Evolutionary conservation across 148 eudicot genomes (phyloP).

Genomic region (Camellia japonica): DNA sequence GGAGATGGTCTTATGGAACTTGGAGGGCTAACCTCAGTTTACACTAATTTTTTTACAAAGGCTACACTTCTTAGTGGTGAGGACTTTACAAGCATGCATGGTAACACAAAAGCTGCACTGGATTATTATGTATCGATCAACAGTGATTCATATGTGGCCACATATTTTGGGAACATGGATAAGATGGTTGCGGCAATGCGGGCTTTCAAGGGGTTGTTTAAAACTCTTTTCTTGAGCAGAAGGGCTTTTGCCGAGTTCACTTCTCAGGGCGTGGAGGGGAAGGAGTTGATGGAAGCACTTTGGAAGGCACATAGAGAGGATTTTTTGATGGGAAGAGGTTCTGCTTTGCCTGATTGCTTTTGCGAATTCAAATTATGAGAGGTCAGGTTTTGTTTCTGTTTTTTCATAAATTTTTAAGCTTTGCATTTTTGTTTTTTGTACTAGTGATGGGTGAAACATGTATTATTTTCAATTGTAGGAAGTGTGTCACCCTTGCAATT

Average conservation of each 20-base stretch:
- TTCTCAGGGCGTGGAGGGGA: conserved; percentile 52
- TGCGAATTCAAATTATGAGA: conserved; percentile 65
- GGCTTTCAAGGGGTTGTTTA: conserved; percentile 64
- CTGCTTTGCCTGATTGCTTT: conserved; percentile 93
- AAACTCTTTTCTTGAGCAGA: conserved; percentile 72
- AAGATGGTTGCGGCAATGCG: conserved; percentile 99
- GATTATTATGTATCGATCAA: conserved; percentile 86
- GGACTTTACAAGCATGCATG: conserved; percentile 85
- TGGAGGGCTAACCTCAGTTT: conserved; percentile 68
- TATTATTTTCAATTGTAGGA: too few species aligned
- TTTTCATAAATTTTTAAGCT: background rate
- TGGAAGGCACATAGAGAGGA: conserved; percentile 77
- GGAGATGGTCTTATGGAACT: conserved; percentile 96
- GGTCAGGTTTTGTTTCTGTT: conserved; percentile 1
- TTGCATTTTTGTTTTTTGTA: too few species aligned
- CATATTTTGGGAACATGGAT: conserved; percentile 97
- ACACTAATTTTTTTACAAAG: conserved; percentile 66
- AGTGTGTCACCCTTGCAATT: background rate
- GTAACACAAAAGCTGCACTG: conserved; percentile 95
- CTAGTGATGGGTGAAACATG: too few species aligned
- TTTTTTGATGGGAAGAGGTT: conserved; percentile 77
- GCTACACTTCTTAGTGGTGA: conserved; percentile 53
- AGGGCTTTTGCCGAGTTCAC: conserved; percentile 67
- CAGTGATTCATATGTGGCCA: conserved; percentile 80
- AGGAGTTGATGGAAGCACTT: conserved; percentile 50